A percentile compares a stretch with the other conserved stretches of the same genome.
phyloP scores from a whole-genome alignment of 2,329 filamentous ascomycete species.

The Endoconidiophora laricicola region DNA sequence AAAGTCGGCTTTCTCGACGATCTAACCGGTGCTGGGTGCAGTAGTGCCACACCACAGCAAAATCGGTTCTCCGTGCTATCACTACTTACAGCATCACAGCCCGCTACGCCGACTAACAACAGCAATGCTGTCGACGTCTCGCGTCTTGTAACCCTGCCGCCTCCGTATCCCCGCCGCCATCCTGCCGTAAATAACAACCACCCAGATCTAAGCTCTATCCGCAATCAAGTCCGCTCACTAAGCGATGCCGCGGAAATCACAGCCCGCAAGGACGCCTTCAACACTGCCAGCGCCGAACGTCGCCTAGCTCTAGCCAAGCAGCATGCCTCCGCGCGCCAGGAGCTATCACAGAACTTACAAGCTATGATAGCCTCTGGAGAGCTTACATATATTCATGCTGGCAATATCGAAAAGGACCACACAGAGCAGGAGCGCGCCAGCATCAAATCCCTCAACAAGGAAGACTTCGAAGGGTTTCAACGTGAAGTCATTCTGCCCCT shows the following conservation, averaged over 20 bases:
- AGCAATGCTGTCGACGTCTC: conserved; percentile 65
- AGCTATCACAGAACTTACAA: conserved; percentile 60
- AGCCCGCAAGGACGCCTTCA: conserved; percentile 47
- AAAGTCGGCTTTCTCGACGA: conserved; percentile 39
- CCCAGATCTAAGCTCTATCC: conserved; percentile 66
- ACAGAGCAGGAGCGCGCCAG: conserved; percentile 51
- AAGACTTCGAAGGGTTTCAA: conserved; percentile 74
- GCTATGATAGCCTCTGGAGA: conserved; percentile 60
- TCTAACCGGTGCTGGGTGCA: conserved; percentile 10
- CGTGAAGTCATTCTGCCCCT: conserved; percentile 66
- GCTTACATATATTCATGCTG: conserved; percentile 70
- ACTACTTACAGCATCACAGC: conserved; percentile 26
- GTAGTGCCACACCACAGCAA: conserved; percentile 28
- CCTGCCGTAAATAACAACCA: conserved; percentile 94
- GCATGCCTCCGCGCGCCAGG: conserved; percentile 37
- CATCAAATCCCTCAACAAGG: conserved; percentile 57
- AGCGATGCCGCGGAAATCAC: conserved; percentile 59
- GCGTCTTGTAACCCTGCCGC: conserved; percentile 77
- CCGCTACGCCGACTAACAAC: conserved; percentile 25
- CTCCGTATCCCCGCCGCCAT: conserved; percentile 84
- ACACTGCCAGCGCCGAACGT: conserved; percentile 37
- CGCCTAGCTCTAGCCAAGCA: conserved; percentile 37
- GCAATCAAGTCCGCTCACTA: conserved; percentile 55
- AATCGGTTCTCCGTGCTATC: conserved; percentile 26
- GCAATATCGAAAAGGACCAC: conserved; percentile 61